Percentiles rank a stretch among this genome's conserved stretches.
Conservation (phyloP, 139 green algal species). For the Micractinium conductrix region DNA sequence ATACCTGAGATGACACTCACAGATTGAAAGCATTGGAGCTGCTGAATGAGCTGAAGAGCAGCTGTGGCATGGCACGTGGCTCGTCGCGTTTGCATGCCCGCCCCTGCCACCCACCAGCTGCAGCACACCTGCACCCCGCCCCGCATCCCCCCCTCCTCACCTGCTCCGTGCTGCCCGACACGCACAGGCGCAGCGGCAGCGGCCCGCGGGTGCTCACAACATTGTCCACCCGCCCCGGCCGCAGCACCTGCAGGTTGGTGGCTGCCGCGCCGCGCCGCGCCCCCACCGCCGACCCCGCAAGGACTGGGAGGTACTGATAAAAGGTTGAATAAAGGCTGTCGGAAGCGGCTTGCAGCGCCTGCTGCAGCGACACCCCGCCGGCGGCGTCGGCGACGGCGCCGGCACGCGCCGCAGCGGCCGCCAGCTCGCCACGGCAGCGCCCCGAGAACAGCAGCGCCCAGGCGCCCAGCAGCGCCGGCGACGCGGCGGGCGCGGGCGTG, state of each 20-base stretch:
- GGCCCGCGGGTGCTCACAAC: neutral
- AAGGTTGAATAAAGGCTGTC: neutral
- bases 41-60: too few species aligned
- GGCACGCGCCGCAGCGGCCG: too few species aligned
- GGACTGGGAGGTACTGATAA: constrained; percentile 16
- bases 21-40: too few species aligned
- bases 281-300: neutral
- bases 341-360: constrained; percentile 19
- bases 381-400: neutral
- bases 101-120: neutral
- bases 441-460: constrained; percentile 28
- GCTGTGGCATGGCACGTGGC: too few species aligned
- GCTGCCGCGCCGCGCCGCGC: neutral
- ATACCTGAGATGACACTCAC: too few species aligned
- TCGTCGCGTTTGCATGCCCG: too few species aligned
- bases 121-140: neutral
- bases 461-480: neutral
- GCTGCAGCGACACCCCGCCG: neutral
- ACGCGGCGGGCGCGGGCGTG: neutral
- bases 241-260: constrained; percentile 11
- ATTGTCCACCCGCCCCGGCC: constrained; percentile 13
- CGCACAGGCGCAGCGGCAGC: constrained; percentile 17
- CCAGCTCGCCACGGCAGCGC: neutral
- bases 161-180: constrained; percentile 17
- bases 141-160: neutral